Evolutionary conservation across 257 asterid genomes (phyloP).

Genomic region (Capsicum baccatum): DNA sequence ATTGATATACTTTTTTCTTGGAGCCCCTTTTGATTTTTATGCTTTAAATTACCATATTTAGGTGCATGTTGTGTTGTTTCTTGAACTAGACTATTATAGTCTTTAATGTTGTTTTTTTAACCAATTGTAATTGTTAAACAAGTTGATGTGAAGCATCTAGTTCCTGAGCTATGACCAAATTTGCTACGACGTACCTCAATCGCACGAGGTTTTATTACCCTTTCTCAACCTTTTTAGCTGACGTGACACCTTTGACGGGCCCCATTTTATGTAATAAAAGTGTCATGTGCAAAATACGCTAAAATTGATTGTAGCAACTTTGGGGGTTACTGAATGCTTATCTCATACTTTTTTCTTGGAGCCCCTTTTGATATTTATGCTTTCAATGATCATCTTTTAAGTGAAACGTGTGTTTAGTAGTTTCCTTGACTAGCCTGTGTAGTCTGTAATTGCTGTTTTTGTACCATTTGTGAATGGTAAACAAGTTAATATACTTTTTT

Average conservation of each 20-base stretch:
- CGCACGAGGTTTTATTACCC: no score
- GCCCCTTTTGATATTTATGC: background rate
- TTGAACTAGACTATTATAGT: background rate
- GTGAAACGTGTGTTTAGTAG: background rate
- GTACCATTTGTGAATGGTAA: background rate
- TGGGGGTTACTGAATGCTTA: no score
- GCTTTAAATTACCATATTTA: background rate
- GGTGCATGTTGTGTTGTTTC: background rate
- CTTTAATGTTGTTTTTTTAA: background rate
- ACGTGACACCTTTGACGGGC: no score
- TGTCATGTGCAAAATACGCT: no score
- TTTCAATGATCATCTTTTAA: background rate
- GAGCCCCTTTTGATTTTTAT: background rate
- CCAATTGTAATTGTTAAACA: background rate
- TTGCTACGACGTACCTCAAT: no score
- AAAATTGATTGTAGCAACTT: no score
- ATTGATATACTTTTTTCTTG: background rate
- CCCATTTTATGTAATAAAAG: no score
- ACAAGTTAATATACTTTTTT: background rate
- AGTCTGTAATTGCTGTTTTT: background rate
- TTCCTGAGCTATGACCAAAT: no score
- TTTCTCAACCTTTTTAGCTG: no score
- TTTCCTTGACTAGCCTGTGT: background rate
- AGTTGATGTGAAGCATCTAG: background rate
- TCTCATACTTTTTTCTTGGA: background rate